phyloP scores from a whole-genome alignment of 495 filamentous ascomycete species.

The Endocarpon pusillum region DNA sequence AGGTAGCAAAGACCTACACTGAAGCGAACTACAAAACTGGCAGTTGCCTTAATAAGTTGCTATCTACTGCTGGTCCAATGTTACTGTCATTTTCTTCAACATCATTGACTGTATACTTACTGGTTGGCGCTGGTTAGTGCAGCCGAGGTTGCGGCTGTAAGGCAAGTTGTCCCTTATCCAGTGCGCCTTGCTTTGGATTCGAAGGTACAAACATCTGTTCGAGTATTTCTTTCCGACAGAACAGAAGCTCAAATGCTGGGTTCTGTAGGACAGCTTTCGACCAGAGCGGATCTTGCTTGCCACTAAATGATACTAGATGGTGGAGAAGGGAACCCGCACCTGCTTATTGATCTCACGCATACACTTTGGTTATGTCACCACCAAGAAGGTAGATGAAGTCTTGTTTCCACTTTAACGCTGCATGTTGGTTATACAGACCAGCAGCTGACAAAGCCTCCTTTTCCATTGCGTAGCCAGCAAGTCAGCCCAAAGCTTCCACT shows the following conservation, averaged over 20 bases:
- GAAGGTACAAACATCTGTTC: conserved; percentile 26
- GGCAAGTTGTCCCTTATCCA: conserved; percentile 25
- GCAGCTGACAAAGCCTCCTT: conserved; percentile 25
- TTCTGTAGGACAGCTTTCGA: conserved; percentile 26
- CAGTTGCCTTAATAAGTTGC: conserved; percentile 25
- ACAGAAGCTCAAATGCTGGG: conserved; percentile 27
- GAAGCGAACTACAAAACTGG: conserved; percentile 22
- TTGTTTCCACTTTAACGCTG: conserved; percentile 16
- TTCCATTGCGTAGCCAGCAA: conserved; percentile 30
- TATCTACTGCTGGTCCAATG: conserved; percentile 29
- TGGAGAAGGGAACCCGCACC: conserved; percentile 23
- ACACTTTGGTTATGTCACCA: conserved; percentile 22
- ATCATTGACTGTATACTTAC: too few species aligned
- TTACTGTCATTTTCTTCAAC: too few species aligned
- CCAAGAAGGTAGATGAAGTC: conserved; percentile 19
- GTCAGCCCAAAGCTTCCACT: too few species aligned
- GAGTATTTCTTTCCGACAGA: conserved; percentile 21
- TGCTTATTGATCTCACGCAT: conserved; percentile 19
- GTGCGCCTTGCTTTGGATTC: too few species aligned
- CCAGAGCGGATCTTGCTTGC: conserved; percentile 28
- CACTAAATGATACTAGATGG: conserved; percentile 18
- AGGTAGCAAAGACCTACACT: too few species aligned
- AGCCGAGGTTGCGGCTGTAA: conserved; percentile 19
- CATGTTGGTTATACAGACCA: conserved; percentile 28
- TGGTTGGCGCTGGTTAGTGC: too few species aligned